phyloP scores from a whole-genome alignment of 2,329 filamentous ascomycete species.

The Proliferodiscus dingleyae region DNA sequence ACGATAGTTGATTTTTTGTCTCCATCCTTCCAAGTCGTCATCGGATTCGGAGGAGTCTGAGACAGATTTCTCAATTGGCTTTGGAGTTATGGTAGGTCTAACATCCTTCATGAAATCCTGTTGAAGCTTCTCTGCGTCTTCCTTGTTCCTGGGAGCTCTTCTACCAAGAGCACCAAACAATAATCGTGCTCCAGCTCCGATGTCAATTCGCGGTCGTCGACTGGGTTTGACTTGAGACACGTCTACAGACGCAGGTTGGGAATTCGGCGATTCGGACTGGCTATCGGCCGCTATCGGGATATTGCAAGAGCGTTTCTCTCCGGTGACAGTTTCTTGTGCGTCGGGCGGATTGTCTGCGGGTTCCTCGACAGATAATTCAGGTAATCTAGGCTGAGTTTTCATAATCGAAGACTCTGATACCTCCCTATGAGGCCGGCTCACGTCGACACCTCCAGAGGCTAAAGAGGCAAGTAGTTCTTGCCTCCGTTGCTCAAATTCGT shows the following conservation, averaged over 20 bases:
- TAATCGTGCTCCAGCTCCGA: constrained; percentile 61
- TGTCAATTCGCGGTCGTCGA: constrained; percentile 38
- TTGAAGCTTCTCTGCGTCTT: constrained; percentile 60
- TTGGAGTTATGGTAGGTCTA: constrained; percentile 35
- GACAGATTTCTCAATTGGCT: constrained; percentile 12
- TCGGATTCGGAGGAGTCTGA: constrained; percentile 29
- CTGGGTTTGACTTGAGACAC: constrained; percentile 7
- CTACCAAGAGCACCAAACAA: constrained; percentile 70
- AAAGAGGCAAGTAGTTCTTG: constrained; percentile 48
- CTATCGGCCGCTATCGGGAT: neutral
- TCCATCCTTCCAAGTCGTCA: constrained; percentile 63
- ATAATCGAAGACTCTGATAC: neutral
- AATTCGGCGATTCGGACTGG: neutral
- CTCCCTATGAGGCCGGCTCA: constrained; percentile 33
- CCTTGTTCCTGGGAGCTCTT: constrained; percentile 61
- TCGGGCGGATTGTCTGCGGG: neutral
- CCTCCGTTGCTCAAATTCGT: constrained; percentile 46
- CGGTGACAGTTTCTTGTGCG: neutral
- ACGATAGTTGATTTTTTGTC: constrained; percentile 64
- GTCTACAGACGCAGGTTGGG: constrained; percentile 9
- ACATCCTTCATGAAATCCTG: constrained; percentile 53
- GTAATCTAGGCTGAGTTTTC: no score
- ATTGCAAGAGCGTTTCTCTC: neutral
- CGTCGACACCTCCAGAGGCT: constrained; percentile 47
- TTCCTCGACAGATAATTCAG: no score